Evolutionary conservation across 2,329 filamentous ascomycete genomes (phyloP).

Genomic region (Tolypocladium capitatum): DNA sequence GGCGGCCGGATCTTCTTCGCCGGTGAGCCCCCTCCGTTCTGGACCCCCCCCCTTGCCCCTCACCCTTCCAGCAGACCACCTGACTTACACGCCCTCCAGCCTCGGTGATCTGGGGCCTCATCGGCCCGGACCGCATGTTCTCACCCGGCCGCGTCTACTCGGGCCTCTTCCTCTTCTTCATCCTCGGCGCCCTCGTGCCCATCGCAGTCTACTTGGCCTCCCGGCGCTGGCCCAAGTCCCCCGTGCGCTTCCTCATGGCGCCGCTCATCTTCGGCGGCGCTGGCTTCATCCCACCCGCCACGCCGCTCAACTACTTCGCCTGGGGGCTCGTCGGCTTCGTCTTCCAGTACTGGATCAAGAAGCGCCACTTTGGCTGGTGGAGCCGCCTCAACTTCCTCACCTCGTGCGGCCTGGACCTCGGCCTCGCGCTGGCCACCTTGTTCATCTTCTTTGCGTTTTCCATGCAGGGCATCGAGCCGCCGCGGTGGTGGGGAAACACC

Average conservation of each 20-base stretch:
- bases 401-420: constrained; percentile 55
- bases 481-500: constrained; percentile 57
- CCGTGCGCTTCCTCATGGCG: constrained; percentile 40
- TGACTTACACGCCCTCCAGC: constrained; percentile 19
- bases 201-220: constrained; percentile 36
- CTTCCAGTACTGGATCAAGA: constrained; percentile 57
- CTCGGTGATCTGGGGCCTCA: constrained; percentile 54
- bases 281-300: constrained; percentile 48
- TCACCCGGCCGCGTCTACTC: constrained; percentile 49
- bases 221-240: constrained; percentile 37
- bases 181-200: constrained; percentile 39
- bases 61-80: not conserved
- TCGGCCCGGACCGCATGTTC: constrained; percentile 51
- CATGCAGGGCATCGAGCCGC: constrained; percentile 46
- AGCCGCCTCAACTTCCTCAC: constrained; percentile 60
- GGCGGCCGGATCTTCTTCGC: constrained; percentile 52
- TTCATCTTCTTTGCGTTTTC: constrained; percentile 59
- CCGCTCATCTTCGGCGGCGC: constrained; percentile 51
- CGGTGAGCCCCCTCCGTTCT: constrained; percentile 30
- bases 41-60: not conserved
- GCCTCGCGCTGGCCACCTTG: constrained; percentile 52
- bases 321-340: constrained; percentile 60
- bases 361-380: constrained; percentile 56
- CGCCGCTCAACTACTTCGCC: constrained; percentile 60
- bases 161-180: constrained; percentile 46